phyloP scores from a whole-genome alignment of 179 eudicot genomes.

The Sideroxylon spinosum region DNA sequence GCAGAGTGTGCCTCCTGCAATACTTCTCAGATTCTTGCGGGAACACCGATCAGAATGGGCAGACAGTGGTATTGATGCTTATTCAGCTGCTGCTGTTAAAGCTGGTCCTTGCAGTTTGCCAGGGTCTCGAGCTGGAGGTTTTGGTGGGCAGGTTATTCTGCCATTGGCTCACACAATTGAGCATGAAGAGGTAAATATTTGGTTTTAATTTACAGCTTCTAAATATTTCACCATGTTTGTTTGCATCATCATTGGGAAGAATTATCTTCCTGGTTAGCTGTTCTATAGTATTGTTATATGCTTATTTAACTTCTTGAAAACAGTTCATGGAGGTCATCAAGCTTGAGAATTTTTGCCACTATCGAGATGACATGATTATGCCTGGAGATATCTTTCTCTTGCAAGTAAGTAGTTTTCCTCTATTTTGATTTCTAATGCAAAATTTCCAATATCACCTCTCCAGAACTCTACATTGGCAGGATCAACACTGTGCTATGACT shows the following conservation, averaged over 20 bases:
- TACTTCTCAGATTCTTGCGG: slow-evolving; percentile 70
- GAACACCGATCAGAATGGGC: slow-evolving; percentile 98
- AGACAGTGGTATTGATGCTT: slow-evolving; percentile 75
- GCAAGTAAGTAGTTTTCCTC: slow-evolving; percentile 49
- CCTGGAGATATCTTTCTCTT: slow-evolving; percentile 76
- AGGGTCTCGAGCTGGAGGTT: slow-evolving; percentile 60
- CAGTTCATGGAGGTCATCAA: slow-evolving; percentile 57
- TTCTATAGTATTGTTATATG: background rate
- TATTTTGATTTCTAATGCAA: background rate
- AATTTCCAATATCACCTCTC: background rate
- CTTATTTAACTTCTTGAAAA: background rate
- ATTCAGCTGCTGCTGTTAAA: slow-evolving; percentile 75
- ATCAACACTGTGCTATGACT: background rate
- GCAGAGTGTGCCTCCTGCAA: slow-evolving; percentile 86
- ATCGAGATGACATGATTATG: slow-evolving; percentile 77
- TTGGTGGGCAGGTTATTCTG: slow-evolving; percentile 82
- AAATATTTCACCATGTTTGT: background rate
- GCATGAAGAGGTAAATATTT: slow-evolving; percentile 72
- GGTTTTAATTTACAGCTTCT: background rate
- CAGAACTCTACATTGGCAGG: slow-evolving; percentile 3
- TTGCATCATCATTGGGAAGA: background rate
- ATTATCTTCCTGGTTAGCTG: background rate
- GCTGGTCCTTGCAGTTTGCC: slow-evolving; percentile 70
- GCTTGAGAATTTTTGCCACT: slow-evolving; percentile 65
- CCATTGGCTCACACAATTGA: slow-evolving; percentile 91